Evolutionary conservation across 352 stramenopile genomes (phyloP).

Genomic region (Globisporangium sylvaticum): DNA sequence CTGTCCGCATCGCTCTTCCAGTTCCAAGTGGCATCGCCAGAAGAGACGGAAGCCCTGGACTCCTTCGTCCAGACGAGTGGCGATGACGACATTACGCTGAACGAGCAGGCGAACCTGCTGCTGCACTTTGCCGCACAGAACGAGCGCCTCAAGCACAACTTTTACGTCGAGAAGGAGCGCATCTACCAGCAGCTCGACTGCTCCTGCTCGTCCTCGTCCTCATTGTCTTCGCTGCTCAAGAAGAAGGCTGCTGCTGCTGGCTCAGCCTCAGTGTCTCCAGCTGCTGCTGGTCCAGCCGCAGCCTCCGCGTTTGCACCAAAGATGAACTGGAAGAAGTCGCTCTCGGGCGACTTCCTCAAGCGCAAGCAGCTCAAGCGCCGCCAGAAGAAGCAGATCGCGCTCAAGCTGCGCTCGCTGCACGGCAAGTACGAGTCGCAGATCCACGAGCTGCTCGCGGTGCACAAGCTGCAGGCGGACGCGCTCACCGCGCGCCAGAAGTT

Average conservation of each 20-base stretch:
- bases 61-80: not conserved
- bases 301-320: not conserved
- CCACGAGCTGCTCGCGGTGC: conserved; percentile 37
- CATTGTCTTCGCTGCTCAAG: not conserved
- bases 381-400: conserved; percentile 59
- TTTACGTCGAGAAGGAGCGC: conserved; percentile 36
- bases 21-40: conserved; percentile 15
- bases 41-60: not conserved
- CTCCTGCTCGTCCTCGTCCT: conserved; percentile 22
- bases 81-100: conserved; percentile 15
- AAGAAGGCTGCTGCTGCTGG: not conserved
- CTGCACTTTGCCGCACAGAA: conserved; percentile 50
- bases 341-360: conserved; percentile 49
- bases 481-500: conserved; percentile 44
- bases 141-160: conserved; percentile 46
- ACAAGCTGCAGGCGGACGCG: conserved; percentile 49
- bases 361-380: conserved; percentile 72
- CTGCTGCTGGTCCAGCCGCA: conserved; percentile 11
- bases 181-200: conserved; percentile 48
- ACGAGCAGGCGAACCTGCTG: conserved; percentile 36
- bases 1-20: conserved; percentile 43
- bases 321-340: conserved; percentile 50
- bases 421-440: conserved; percentile 36
- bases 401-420: conserved; percentile 47
- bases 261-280: not conserved